Evolutionary conservation across 768 basidiomycete genomes (phyloP), one percentile per base, ranked within the genome.

Genomic region (Trametes villosa): DNA sequence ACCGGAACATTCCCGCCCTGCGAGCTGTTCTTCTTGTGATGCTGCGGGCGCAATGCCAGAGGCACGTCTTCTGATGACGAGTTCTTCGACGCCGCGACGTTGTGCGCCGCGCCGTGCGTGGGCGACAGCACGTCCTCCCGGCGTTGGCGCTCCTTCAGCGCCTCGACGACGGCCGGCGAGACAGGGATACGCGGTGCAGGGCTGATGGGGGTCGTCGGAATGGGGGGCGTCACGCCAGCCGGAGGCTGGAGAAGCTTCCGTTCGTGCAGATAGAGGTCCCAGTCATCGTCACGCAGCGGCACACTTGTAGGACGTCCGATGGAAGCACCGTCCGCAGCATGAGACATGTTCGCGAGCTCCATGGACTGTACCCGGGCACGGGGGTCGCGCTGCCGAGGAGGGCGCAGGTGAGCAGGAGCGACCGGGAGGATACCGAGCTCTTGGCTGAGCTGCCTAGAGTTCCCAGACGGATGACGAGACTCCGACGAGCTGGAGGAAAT

Each of bases 221-320:
- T 93, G 1, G 92, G 91, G n/a, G 86, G 80, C 17, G 91, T 84
- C 44, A 92, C 82, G 8, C 92, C 91, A 20, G 87, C 82, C 11
- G 92, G 92, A 42, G 93, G 92, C 67, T 92, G 90, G 61, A 95
- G 74, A 17, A 97, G 79, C 70, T 89, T 92, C 56, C 94, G 84
- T 50, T 96, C 92, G 45, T 86, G 86, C 49, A 94, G 82, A 72
- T 97, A 96, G 44, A 82, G 75, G 63, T 96, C 90, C 94, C 94
- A 97, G 64, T 91, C 87, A n/a, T 84, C 80, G 42, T 90, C 86
- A 49, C 82, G 83, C 40, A 90, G 74, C n/a, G 90, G 89, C 6
- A 80, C 87, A 66, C 89, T 91, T 0, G 85, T 87, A 17, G 91
- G 89, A 38, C 90, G 81, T 56, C 81, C 80, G 54, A 89, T 85